These are phyloP conservation scores for Rosa rugosa DNA, from an alignment of 306 rosid species.

Conservation along the genomic window DNA sequence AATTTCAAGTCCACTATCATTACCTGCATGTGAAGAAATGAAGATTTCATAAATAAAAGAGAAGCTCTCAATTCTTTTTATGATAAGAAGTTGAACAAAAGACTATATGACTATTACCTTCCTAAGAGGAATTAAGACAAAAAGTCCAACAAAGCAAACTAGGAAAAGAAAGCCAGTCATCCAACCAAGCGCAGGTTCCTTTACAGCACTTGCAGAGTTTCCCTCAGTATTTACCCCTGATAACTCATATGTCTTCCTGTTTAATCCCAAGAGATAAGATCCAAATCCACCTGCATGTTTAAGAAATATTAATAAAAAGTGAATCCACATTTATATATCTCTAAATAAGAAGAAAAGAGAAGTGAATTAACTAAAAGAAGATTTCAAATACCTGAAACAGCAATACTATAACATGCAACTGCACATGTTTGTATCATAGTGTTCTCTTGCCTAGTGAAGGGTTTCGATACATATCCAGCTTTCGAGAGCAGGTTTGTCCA, in stretches of 20 bases:
- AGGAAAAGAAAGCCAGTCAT: conserved; percentile 75
- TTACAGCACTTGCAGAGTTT: conserved; percentile 46
- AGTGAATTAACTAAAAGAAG: background rate
- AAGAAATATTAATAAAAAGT: background rate
- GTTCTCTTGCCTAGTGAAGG: conserved; percentile 89
- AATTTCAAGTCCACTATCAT: conserved; percentile 89
- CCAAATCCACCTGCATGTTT: conserved; percentile 75
- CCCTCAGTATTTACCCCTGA: conserved; percentile 69
- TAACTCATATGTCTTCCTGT: conserved; percentile 71
- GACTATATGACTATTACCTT: conserved; percentile 42
- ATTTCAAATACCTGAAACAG: conserved; percentile 61
- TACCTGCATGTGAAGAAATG: conserved; percentile 40
- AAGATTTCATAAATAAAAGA: background rate
- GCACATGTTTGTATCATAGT: conserved; percentile 91
- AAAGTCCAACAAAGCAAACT: conserved; percentile 95
- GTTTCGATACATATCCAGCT: conserved; percentile 64
- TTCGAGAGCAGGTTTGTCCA: conserved; percentile 64
- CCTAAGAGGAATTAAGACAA: conserved; percentile 86
- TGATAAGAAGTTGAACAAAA: background rate
- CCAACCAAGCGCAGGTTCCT: conserved; percentile 93
- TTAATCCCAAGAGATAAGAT: conserved; percentile 78
- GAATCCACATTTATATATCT: background rate
- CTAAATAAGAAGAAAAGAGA: background rate
- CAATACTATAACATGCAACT: conserved; percentile 87
- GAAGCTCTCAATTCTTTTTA: background rate